Conservation (phyloP, 139 green algal species). For the Coelastrella sp. region DNA sequence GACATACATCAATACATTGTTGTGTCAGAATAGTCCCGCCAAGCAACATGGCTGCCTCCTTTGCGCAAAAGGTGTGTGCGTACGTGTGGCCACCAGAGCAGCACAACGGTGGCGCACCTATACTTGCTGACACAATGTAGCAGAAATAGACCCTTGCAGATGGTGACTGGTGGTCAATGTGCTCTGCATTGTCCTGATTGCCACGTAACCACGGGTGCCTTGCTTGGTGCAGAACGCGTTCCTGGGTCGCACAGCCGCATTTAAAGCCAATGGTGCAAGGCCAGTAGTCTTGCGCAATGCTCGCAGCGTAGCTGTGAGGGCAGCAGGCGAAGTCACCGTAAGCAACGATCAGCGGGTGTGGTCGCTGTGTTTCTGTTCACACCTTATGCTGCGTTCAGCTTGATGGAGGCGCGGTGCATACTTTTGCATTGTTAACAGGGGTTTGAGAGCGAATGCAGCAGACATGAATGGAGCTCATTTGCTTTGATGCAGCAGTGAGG, state of each 20-base stretch:
- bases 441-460: too few species aligned
- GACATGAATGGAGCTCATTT: too few species aligned
- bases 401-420: too few species aligned
- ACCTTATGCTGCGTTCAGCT: too few species aligned
- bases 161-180: neutral
- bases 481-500: too few species aligned
- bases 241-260: slow-evolving; percentile 17
- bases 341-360: neutral
- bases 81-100: neutral
- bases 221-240: slow-evolving; percentile 8
- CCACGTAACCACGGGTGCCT: too few species aligned
- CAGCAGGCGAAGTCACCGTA: slow-evolving; percentile 41
- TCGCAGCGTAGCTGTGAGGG: slow-evolving; percentile 11
- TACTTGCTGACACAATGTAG: neutral
- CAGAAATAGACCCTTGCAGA: too few species aligned
- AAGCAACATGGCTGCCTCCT: slow-evolving; percentile 12
- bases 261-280: neutral
- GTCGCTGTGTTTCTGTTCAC: too few species aligned
- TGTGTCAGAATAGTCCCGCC: too few species aligned
- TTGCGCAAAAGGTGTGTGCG: slow-evolving; percentile 32
- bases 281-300: neutral
- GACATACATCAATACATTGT: too few species aligned
- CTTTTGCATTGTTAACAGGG: too few species aligned
- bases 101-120: neutral
- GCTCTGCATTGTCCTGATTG: neutral